Conservation (phyloP, 1,284 basidiomycete species). For the Boletellus deceptivus region DNA sequence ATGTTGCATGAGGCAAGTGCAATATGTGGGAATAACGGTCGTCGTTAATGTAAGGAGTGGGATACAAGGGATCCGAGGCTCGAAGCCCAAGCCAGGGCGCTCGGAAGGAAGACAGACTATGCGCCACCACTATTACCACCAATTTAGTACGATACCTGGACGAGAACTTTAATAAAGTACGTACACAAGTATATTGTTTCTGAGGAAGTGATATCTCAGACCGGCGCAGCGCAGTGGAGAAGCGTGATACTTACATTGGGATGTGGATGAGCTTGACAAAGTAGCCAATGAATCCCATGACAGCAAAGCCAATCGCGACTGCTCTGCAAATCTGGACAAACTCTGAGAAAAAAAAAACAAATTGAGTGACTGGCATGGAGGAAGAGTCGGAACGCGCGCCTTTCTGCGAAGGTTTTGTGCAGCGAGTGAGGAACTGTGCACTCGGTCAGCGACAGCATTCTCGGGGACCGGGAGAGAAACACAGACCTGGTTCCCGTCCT, state of each 20-base stretch:
- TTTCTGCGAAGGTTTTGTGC: conserved; percentile 96
- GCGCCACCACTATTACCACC: conserved; percentile 59
- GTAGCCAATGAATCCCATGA: conserved; percentile 98
- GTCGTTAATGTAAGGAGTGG: conserved; percentile 11
- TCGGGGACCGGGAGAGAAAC: not conserved
- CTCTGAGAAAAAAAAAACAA: conserved; percentile 53
- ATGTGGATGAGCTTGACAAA: conserved; percentile 96
- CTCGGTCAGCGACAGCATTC: conserved; percentile 3
- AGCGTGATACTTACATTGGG: conserved; percentile 71
- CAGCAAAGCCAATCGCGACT: conserved; percentile 90
- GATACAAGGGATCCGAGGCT: conserved; percentile 15
- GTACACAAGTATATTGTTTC: conserved; percentile 94
- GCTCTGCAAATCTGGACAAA: conserved; percentile 91
- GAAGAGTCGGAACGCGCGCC: conserved; percentile 49
- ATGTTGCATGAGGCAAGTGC: not conserved
- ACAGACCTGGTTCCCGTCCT: conserved; percentile 89
- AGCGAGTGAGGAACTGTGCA: conserved; percentile 87
- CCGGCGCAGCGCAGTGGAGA: not conserved
- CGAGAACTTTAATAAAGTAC: conserved; percentile 36
- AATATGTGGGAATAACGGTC: conserved; percentile 1
- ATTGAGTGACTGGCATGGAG: conserved; percentile 1
- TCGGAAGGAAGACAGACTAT: conserved; percentile 35
- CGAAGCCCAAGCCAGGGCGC: conserved; percentile 1
- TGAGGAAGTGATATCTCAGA: conserved; percentile 36
- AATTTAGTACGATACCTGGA: conserved; percentile 9